A percentile compares a stretch with the other conserved stretches of the same genome.
phyloP scores from a whole-genome alignment of 2,329 filamentous ascomycete genomes.

The Hymenoscyphus repandus region DNA sequence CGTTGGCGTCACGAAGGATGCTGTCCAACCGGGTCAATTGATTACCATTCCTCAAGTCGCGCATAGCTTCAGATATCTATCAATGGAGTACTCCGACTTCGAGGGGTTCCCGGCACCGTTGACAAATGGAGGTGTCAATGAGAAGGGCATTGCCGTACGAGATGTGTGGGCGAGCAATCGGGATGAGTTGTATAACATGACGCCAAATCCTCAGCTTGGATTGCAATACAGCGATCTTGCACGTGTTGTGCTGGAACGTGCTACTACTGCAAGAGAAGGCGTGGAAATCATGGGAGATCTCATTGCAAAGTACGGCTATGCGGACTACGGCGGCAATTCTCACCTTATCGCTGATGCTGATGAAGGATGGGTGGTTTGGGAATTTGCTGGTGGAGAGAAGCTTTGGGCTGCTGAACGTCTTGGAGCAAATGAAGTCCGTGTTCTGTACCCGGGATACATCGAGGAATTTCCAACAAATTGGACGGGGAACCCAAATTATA shows the following conservation, averaged over 20 bases:
- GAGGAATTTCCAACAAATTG: neutral
- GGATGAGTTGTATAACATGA: neutral
- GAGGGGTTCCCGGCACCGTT: neutral
- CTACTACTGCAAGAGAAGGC: neutral
- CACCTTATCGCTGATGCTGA: neutral
- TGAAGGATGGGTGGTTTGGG: neutral
- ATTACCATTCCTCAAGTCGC: neutral
- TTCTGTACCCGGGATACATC: neutral
- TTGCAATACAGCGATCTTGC: slow-evolving; percentile 1
- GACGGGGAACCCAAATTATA: neutral
- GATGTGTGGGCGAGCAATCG: neutral
- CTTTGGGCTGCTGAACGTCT: neutral
- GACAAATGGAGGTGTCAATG: neutral
- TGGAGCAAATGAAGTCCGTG: neutral
- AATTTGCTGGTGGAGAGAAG: neutral
- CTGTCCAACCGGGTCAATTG: neutral
- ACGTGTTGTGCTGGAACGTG: neutral
- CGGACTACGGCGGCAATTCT: neutral
- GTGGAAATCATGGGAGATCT: neutral
- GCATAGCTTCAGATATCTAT: neutral
- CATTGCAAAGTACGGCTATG: neutral
- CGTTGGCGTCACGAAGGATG: neutral
- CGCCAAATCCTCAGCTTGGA: neutral
- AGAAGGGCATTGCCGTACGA: neutral
- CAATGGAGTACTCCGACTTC: neutral